Percentiles rank a stretch among this genome's conserved stretches.
Evolutionary conservation across 2,329 filamentous ascomycete species (phyloP).

Genomic region (Scopulariopsis brevicaulis): DNA sequence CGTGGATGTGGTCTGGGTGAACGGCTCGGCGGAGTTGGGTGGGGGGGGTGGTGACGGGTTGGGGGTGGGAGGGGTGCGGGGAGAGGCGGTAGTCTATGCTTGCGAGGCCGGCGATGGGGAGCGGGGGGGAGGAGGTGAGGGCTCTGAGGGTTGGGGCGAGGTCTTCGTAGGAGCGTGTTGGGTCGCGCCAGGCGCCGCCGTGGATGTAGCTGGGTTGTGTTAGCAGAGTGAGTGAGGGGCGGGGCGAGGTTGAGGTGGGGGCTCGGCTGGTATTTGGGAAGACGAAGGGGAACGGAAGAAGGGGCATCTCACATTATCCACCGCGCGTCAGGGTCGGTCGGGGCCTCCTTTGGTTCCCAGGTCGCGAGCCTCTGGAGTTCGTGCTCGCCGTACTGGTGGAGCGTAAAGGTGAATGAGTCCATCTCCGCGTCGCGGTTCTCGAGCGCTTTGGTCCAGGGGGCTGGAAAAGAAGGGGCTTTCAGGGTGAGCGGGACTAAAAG

Average conservation of each 20-base stretch:
- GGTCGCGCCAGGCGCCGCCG: constrained; percentile 16
- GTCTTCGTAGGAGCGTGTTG: constrained; percentile 7
- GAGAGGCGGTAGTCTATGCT: constrained; percentile 52
- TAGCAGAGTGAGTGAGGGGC: constrained; percentile 29
- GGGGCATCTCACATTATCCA: constrained; percentile 3
- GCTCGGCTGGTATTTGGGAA: not conserved
- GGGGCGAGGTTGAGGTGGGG: constrained; percentile 7
- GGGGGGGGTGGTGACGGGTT: constrained; percentile 8
- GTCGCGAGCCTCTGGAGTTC: constrained; percentile 2
- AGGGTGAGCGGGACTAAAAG: no score
- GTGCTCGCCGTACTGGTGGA: constrained; percentile 2
- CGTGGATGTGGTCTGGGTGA: constrained; percentile 49
- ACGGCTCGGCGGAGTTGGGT: constrained; percentile 27
- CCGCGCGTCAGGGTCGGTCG: not conserved
- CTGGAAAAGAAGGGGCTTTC: not conserved
- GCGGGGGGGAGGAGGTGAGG: constrained; percentile 33
- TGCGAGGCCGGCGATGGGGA: constrained; percentile 25
- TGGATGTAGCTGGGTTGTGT: constrained; percentile 26
- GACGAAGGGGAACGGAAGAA: not conserved
- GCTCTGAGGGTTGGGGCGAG: constrained; percentile 14
- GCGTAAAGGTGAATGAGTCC: not conserved
- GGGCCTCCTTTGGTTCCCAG: not conserved
- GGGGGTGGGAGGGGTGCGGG: constrained; percentile 31
- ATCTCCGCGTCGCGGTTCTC: not conserved
- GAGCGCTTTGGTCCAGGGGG: not conserved